phyloP scores from a whole-genome alignment of 768 basidiomycete species.

The Pisolithus marmoratus region DNA sequence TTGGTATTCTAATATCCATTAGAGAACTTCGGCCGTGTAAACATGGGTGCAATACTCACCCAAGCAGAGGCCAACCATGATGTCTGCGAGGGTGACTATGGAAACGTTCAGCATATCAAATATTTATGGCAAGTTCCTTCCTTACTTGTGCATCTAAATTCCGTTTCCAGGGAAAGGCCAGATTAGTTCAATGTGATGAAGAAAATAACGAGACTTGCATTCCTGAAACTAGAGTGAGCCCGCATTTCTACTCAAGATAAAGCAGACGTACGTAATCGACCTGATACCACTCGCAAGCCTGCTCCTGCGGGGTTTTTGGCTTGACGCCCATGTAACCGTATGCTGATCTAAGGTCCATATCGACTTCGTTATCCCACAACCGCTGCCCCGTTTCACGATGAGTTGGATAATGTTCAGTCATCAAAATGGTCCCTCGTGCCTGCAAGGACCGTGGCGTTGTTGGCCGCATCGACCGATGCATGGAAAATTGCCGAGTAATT shows the following conservation, averaged over 20 bases:
- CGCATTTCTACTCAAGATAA: too few relatives aligned
- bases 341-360: too few relatives aligned
- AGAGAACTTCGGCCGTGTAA: too few relatives aligned
- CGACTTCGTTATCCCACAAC: too few relatives aligned
- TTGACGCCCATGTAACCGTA: too few relatives aligned
- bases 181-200: slow-evolving; percentile 3
- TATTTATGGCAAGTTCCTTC: not conserved
- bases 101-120: slow-evolving; percentile 26
- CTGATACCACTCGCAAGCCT: too few relatives aligned
- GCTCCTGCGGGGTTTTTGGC: too few relatives aligned
- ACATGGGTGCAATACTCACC: slow-evolving; percentile 43
- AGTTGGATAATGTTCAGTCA: too few relatives aligned
- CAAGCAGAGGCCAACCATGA: slow-evolving; percentile 61
- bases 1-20: slow-evolving; percentile 46
- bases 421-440: not conserved
- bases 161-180: too few relatives aligned
- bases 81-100: slow-evolving; percentile 55
- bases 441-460: not conserved
- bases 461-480: not conserved
- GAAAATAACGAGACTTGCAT: slow-evolving; percentile 15
- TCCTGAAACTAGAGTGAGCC: slow-evolving; percentile 17
- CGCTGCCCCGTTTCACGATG: too few relatives aligned
- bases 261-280: too few relatives aligned
- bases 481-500: not conserved
- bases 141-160: slow-evolving; percentile 24